These are phyloP conservation scores for Diaporthe humulicola DNA, from an alignment of 2,329 filamentous ascomycete genomes.

Conservation along the genomic window DNA sequence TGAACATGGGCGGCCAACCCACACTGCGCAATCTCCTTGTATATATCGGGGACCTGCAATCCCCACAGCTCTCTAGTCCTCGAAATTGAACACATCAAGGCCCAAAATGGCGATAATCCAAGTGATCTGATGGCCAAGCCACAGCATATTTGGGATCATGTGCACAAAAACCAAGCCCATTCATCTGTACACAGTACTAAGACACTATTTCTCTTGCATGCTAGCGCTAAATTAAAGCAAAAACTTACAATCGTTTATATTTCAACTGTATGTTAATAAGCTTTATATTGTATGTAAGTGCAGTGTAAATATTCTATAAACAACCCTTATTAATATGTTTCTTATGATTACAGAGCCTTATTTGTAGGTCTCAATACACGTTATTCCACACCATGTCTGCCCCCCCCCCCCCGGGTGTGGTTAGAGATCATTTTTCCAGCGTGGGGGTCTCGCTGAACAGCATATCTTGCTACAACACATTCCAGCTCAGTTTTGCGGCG, in stretches of 20 bases:
- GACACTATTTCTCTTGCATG: too few species aligned
- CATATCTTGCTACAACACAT: not conserved
- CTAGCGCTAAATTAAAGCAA: not conserved
- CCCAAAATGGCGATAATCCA: constrained; percentile 8
- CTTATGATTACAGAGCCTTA: too few species aligned
- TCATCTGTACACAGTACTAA: not conserved
- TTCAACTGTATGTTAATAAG: not conserved
- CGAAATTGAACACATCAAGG: constrained; percentile 2
- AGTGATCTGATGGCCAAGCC: not conserved
- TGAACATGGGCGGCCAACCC: not conserved
- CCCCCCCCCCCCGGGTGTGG: not conserved
- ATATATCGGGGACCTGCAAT: not conserved
- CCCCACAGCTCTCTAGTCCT: constrained; percentile 10
- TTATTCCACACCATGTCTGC: not conserved
- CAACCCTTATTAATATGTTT: too few species aligned
- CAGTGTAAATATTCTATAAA: not conserved
- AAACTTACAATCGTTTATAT: not conserved
- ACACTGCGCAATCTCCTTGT: constrained; percentile 12
- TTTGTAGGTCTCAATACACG: not conserved
- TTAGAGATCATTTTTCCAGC: not conserved
- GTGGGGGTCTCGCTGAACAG: not conserved
- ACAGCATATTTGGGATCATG: not conserved
- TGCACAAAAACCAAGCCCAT: not conserved
- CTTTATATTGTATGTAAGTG: not conserved
- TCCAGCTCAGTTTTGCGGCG: not conserved